These are phyloP conservation scores for Pichia sp. DNA, from an alignment of 1,139 yeast species.

Conservation along the genomic window DNA sequence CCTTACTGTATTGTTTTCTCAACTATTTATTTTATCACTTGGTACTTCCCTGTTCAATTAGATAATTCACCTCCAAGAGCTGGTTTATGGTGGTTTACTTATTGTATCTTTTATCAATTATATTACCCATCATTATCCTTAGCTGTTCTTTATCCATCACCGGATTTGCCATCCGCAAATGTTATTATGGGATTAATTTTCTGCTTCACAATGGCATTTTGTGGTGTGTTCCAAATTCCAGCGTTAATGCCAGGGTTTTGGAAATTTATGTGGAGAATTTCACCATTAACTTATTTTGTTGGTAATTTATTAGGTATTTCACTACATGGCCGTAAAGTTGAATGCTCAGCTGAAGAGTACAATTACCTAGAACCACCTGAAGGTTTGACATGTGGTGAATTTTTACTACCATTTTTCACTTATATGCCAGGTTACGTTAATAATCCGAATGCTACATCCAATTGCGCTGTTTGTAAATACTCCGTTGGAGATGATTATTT, in stretches of 20 bases:
- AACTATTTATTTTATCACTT: conserved; percentile 44
- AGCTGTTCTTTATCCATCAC: conserved; percentile 46
- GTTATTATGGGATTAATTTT: conserved; percentile 47
- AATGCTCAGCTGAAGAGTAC: conserved; percentile 45
- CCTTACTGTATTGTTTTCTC: conserved; percentile 50
- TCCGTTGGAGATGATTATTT: conserved; percentile 50
- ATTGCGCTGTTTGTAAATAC: conserved; percentile 56
- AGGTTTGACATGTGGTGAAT: conserved; percentile 51
- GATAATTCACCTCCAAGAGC: conserved; percentile 38
- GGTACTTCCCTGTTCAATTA: conserved; percentile 52
- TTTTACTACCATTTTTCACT: conserved; percentile 33
- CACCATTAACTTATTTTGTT: conserved; percentile 62
- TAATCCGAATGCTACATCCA: conserved; percentile 42
- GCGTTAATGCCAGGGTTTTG: conserved; percentile 58
- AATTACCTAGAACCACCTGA: conserved; percentile 46
- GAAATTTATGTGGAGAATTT: conserved; percentile 59
- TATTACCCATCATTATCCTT: conserved; percentile 49
- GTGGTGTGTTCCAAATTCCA: conserved; percentile 57
- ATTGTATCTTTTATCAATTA: conserved; percentile 46
- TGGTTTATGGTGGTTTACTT: conserved; percentile 46
- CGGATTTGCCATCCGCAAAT: conserved; percentile 54
- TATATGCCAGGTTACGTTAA: conserved; percentile 44
- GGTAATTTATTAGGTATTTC: conserved; percentile 46
- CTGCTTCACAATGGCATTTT: conserved; percentile 47
- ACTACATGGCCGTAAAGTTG: conserved; percentile 49